These are phyloP conservation scores for Fusarium armeniacum DNA, from an alignment of 2,329 filamentous ascomycete genomes.

Conservation along the genomic window DNA sequence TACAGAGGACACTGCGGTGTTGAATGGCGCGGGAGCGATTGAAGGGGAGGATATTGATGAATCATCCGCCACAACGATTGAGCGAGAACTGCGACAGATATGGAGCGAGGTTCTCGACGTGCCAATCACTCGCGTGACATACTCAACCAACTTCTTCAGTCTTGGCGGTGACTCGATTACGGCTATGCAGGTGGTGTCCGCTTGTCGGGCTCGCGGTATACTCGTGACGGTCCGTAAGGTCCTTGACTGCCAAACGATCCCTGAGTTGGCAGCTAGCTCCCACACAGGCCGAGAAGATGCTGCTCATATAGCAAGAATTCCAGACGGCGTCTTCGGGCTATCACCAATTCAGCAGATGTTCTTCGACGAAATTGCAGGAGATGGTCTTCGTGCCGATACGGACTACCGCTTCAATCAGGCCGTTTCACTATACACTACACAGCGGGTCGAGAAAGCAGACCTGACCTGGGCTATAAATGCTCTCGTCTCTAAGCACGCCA, in stretches of 20 bases:
- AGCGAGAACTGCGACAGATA: constrained; percentile 9
- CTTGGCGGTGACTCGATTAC: constrained; percentile 17
- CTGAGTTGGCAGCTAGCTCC: constrained; percentile 10
- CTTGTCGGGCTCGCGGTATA: constrained; percentile 8
- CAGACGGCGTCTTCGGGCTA: neutral
- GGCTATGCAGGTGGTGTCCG: constrained; percentile 17
- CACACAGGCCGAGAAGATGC: neutral
- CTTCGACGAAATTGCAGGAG: constrained; percentile 6
- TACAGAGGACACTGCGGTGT: neutral
- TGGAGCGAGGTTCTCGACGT: constrained; percentile 5
- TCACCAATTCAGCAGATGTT: constrained; percentile 11
- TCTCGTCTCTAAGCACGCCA: constrained; percentile 6
- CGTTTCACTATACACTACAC: neutral
- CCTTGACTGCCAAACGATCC: constrained; percentile 4
- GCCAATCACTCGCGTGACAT: constrained; percentile 12
- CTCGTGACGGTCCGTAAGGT: constrained; percentile 8
- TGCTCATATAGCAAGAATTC: constrained; percentile 1
- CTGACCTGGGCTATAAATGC: neutral
- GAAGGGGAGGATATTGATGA: constrained; percentile 4
- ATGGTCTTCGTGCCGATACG: constrained; percentile 5
- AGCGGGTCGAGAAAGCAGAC: constrained; percentile 1
- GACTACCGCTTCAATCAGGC: constrained; percentile 10
- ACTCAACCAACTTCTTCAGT: constrained; percentile 17
- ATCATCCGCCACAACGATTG: constrained; percentile 1
- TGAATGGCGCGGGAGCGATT: neutral